Percentiles rank a stretch among this genome's conserved stretches.
phyloP scores from a whole-genome alignment of 371 early-diverging fungal species.

The Rhizomucor pusillus region DNA sequence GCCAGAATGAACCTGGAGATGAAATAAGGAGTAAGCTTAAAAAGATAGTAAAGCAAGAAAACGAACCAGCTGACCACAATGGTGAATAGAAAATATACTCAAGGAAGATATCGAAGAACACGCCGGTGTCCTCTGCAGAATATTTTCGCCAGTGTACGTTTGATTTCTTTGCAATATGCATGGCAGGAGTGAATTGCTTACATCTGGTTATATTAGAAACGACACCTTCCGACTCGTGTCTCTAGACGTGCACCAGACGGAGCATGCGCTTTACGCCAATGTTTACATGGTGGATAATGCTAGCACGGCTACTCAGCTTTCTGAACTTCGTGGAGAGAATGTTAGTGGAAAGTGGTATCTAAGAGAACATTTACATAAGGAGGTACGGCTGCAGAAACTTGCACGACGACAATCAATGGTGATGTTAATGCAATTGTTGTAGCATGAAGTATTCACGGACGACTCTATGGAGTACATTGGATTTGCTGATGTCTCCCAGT shows the following conservation, averaged over 20 bases:
- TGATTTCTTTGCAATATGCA: neutral
- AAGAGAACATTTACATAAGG: too few species aligned
- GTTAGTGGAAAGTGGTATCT: neutral
- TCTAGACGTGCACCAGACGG: constrained; percentile 27
- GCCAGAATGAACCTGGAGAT: constrained; percentile 21
- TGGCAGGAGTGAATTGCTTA: constrained; percentile 3
- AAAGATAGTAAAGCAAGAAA: neutral
- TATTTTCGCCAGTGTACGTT: constrained; percentile 4
- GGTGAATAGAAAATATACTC: neutral
- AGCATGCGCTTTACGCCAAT: constrained; percentile 16
- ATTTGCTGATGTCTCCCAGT: constrained; percentile 10
- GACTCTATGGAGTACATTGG: constrained; percentile 12
- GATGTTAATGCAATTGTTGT: neutral
- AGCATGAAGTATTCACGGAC: constrained; percentile 6
- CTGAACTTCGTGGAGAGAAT: constrained; percentile 7
- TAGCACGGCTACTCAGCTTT: constrained; percentile 2
- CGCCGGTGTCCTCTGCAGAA: neutral
- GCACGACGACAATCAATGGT: neutral
- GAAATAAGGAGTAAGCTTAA: constrained; percentile 19
- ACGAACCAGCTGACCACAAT: neutral
- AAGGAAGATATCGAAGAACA: too few species aligned
- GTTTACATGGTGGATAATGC: constrained; percentile 28
- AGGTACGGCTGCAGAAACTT: too few species aligned
- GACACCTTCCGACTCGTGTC: constrained; percentile 29
- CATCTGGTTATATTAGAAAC: constrained; percentile 11